Evolutionary conservation across 306 rosid genomes (phyloP), one percentile per base, ranked within the genome.

Genomic region (Malus asiatica): DNA sequence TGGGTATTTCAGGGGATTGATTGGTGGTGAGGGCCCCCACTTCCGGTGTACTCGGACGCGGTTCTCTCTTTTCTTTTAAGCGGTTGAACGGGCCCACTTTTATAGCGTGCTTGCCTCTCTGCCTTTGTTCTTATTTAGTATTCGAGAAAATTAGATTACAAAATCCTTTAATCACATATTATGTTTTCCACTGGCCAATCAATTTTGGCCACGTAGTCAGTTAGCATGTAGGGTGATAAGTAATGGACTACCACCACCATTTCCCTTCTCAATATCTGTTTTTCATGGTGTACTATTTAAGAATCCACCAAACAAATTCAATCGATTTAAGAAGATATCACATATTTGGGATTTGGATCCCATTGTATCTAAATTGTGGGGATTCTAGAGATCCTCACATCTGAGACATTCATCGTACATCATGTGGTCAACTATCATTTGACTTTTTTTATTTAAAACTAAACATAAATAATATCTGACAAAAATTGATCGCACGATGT

Each of bases 41-140:
- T 70, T 84, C 82, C 92, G 76, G 33, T 64, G 85, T 70, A 30
- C 48, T 70, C 76, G 92, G 92, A 86, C 88, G 92, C 92, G 83
- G 53, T 86, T 84, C 81, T 74, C 59, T 32, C 65, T 66, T 59
- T 42, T 79, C 22, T 14, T 52, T 70, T 76, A n/a, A 44, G 40
- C 22, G n/a, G 88, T 80, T 88, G 90, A 84, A 80, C 53, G 44
- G 76, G 78, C 81, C 79, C 86, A 35, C 77, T 10, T 71, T 30
- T 22, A 25, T 66, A 79, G 83, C 89, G 86, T 86, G 85, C 90
- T 58, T 72, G 62, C 87, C 85, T 89, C 82, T 61, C 66, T 65
- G 12, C 45, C 70, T 51, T 30, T 73, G 32, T 20, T 42, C 51
- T 20, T 33, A 4, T 40, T 73, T 33, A 66, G 70, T 33, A 66